phyloP scores from a whole-genome alignment of 345 rosid species.

The Eucalyptus sp. region DNA sequence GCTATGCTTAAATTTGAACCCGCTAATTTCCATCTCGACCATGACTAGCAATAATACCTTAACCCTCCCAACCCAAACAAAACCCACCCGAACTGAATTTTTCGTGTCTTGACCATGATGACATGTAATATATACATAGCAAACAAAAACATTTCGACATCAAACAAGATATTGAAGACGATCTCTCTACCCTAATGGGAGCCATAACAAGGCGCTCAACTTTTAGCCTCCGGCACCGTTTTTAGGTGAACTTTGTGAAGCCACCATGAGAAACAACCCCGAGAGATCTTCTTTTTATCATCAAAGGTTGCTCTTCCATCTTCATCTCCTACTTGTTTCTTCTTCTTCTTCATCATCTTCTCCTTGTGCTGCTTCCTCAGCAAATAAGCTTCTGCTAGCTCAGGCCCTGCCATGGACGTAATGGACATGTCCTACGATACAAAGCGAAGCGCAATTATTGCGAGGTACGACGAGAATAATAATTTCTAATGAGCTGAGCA shows the following conservation, averaged over 20 bases:
- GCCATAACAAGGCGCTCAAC: neutral
- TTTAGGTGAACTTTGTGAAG: neutral
- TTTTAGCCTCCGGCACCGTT: neutral
- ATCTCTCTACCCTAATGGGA: neutral
- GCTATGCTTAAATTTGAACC: neutral
- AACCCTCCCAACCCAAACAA: fast-evolving
- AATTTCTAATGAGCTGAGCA: neutral
- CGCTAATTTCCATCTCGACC: neutral
- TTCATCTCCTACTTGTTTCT: neutral
- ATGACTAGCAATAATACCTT: neutral
- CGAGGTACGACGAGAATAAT: neutral
- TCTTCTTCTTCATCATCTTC: neutral
- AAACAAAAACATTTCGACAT: neutral
- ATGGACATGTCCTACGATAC: neutral
- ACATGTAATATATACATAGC: neutral
- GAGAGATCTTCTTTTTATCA: neutral
- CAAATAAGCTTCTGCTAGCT: neutral
- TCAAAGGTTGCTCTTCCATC: neutral
- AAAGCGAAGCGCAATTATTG: neutral
- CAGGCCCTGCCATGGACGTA: neutral
- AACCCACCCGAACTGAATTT: neutral
- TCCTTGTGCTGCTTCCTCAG: neutral
- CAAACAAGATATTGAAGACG: neutral
- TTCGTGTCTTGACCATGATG: neutral
- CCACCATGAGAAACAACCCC: neutral